phyloP scores from a whole-genome alignment of 2,329 filamentous ascomycete species.

The Coniochaeta sp. region DNA sequence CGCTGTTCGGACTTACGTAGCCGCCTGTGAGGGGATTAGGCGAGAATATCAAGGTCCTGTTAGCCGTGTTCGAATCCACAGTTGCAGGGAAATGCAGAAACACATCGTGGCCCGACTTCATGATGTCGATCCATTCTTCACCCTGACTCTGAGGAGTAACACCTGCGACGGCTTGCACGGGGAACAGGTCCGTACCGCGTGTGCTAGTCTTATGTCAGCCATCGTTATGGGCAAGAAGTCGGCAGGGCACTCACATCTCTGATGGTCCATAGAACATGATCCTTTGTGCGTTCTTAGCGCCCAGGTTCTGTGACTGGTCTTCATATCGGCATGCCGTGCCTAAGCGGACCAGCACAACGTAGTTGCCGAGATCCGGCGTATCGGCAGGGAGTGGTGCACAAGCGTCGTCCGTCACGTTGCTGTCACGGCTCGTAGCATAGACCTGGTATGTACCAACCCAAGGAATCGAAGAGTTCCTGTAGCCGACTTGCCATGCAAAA shows the following conservation, averaged over 20 bases:
- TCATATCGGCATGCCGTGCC: neutral
- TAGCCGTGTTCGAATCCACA: conserved; percentile 6
- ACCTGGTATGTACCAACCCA: conserved; percentile 13
- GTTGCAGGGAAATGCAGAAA: conserved; percentile 13
- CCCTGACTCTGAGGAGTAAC: conserved; percentile 14
- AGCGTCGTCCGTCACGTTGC: conserved; percentile 25
- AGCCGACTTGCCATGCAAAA: conserved; percentile 12
- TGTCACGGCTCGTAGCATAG: conserved; percentile 16
- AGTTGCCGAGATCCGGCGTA: conserved; percentile 30
- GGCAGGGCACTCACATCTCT: conserved; percentile 3
- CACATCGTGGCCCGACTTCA: conserved; percentile 15
- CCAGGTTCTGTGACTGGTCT: conserved; percentile 22
- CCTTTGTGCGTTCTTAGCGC: conserved; percentile 19
- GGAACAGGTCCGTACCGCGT: neutral
- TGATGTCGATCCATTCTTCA: conserved; percentile 14
- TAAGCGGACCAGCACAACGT: conserved; percentile 30
- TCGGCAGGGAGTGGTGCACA: conserved; percentile 29
- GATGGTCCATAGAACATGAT: conserved; percentile 7
- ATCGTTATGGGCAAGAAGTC: neutral
- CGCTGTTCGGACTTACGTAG: conserved; percentile 27
- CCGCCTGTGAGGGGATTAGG: conserved; percentile 23
- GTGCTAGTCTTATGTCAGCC: conserved; percentile 9
- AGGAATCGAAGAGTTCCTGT: conserved; percentile 4
- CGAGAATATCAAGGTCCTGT: conserved; percentile 5
- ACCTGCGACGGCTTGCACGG: neutral